These are phyloP conservation scores for Pseudogymnoascus sp. DNA, from an alignment of 2,329 filamentous ascomycete genomes.

Conservation along the genomic window DNA sequence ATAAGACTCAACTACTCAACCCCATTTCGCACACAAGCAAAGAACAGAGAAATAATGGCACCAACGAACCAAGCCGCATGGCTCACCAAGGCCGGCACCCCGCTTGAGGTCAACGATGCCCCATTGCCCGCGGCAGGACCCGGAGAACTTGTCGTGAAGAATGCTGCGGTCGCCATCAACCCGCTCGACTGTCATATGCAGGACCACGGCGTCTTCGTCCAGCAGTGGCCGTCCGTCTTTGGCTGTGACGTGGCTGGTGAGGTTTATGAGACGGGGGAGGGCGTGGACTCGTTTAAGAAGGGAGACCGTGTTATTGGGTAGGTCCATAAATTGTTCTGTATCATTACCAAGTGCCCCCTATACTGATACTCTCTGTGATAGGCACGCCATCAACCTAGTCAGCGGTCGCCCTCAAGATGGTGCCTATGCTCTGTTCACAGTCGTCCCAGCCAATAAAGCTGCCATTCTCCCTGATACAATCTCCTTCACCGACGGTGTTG, in stretches of 20 bases:
- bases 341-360: conserved; percentile 15
- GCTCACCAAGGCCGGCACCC: conserved; percentile 24
- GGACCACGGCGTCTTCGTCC: conserved; percentile 13
- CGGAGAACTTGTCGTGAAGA: conserved; percentile 33
- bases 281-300: not conserved
- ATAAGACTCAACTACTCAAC: not conserved
- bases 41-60: not conserved
- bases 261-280: not conserved
- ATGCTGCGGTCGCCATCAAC: conserved; percentile 34
- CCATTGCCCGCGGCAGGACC: conserved; percentile 31
- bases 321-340: not conserved
- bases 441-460: conserved; percentile 19
- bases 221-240: conserved; percentile 13
- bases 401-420: conserved; percentile 25
- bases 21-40: not conserved
- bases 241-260: not conserved
- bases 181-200: conserved; percentile 30
- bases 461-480: conserved; percentile 20
- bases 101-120: conserved; percentile 28
- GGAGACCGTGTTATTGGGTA: conserved; percentile 10
- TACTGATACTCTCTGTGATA: not conserved
- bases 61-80: conserved; percentile 13
- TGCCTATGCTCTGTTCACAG: conserved; percentile 20
- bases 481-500: conserved; percentile 16
- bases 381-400: conserved; percentile 22